Evolutionary conservation across 768 basidiomycete species (phyloP), one percentile per base, ranked within the genome.

Genomic region (Hericium erinaceus): DNA sequence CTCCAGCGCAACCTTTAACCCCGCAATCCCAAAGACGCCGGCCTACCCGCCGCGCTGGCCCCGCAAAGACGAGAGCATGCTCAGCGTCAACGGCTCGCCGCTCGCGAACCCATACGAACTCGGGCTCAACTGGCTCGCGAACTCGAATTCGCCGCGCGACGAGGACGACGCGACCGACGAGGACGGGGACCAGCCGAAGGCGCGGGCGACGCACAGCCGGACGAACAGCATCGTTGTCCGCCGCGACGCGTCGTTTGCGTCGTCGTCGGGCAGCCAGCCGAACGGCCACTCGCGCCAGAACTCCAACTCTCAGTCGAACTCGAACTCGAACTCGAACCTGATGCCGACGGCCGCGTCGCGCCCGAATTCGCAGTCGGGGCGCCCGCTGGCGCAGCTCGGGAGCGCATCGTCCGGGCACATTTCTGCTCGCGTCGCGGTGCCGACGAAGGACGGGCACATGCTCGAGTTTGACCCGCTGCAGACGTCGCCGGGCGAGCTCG

Each of bases 391-490:
- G 40, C 55, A n/a, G 39, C 55, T 24, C 16, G 39, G 49, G 6
- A 24, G 56, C 13, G 51, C 62, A 24, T 44, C 59, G 61, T 61
- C 56, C 63, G 69, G 26, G 61, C 70, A 52, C 73, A 73, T 74
- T 64, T 59, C 78, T 69, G 85, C 85, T 2, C 71, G 88, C 37
- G 83, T 91, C 12, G 82, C 86, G 1, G 84, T 93, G n/a, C 83
- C 88, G 4, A 91, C 85, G 0, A 81, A 78, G 41, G 89, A 92
- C 62, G 92, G 92, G 0, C 83, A 87, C 63, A 69, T 87, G n/a
- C 76, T 95, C 24, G 84, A 86, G 67, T 93, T 95, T 64, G 87
- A 95, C 63, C 92, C 92, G 9, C 73, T 95, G 46, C 76, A 78
- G 58, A 84, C 87, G 13, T 83, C 86, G 2, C 84, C 90, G 1